These are phyloP conservation scores for Termitomyces sp. DNA, from an alignment of 768 basidiomycete species.

Conservation along the genomic window DNA sequence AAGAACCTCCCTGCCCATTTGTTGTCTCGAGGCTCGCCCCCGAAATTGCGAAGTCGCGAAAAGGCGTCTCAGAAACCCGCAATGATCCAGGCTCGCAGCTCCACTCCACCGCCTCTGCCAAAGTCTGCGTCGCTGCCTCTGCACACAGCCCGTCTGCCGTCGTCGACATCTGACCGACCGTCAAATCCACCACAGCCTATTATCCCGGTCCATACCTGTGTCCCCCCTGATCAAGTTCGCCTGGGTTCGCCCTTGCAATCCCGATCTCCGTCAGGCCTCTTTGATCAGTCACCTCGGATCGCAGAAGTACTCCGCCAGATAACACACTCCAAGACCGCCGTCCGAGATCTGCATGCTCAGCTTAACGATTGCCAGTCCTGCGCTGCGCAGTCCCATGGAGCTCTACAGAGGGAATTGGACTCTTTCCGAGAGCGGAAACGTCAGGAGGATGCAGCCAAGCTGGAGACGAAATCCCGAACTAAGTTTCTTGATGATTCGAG, in stretches of 20 bases:
- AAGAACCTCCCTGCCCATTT: constrained; percentile 11
- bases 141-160: constrained; percentile 50
- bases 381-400: constrained; percentile 54
- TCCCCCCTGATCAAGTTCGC: constrained; percentile 23
- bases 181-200: constrained; percentile 21
- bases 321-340: constrained; percentile 50
- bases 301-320: constrained; percentile 77
- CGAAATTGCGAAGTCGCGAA: constrained; percentile 54
- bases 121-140: constrained; percentile 78
- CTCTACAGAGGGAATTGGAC: constrained; percentile 71
- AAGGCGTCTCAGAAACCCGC: constrained; percentile 40
- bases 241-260: constrained; percentile 27
- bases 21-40: constrained; percentile 43
- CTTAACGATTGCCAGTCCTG: constrained; percentile 54
- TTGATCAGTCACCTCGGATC: constrained; percentile 66
- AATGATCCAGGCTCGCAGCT: constrained; percentile 45
- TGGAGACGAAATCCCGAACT: constrained; percentile 77
- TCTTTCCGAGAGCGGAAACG: constrained; percentile 70
- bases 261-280: constrained; percentile 36
- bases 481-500: constrained; percentile 85
- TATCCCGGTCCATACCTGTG: constrained; percentile 22
- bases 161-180: constrained; percentile 26
- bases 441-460: constrained; percentile 73
- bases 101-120: constrained; percentile 79
- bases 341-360: constrained; percentile 66